Conservation (phyloP, 306 rosid species). For the Quercus wislizeni region DNA sequence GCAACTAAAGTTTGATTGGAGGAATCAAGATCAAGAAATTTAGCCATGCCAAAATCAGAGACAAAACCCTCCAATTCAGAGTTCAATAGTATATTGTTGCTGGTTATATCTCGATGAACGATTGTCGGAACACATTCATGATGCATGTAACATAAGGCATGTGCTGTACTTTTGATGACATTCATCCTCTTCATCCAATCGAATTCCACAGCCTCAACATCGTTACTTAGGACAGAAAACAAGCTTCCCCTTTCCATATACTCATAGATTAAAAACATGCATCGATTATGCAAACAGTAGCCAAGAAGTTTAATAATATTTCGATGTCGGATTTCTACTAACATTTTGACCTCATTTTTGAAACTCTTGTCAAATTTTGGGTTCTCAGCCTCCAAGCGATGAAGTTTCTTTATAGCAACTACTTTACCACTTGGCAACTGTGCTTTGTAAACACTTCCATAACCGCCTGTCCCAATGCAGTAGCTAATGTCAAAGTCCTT, state of each 20-base stretch:
- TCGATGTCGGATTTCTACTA: neutral
- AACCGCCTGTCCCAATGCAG: conserved; percentile 14
- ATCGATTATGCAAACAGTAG: conserved; percentile 9
- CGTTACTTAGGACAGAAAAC: neutral
- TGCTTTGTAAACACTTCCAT: conserved; percentile 3
- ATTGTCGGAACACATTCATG: conserved; percentile 14
- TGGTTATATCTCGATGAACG: neutral
- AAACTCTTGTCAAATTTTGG: conserved; percentile 2
- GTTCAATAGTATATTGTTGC: too few species aligned
- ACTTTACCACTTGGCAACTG: neutral
- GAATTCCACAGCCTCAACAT: conserved; percentile 8
- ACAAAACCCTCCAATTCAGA: too few species aligned
- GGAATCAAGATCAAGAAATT: too few species aligned
- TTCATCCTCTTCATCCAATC: conserved; percentile 13
- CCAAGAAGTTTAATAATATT: conserved; percentile 23
- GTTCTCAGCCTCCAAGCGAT: neutral
- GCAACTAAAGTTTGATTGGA: too few species aligned
- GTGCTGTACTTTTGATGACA: neutral
- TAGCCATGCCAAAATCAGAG: too few species aligned
- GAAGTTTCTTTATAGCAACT: conserved; percentile 27
- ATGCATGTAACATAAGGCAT: conserved; percentile 24
- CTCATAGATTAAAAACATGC: conserved; percentile 23
- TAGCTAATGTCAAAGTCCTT: neutral
- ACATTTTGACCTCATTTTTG: conserved; percentile 7
- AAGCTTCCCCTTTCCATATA: conserved; percentile 27